Evolutionary conservation across 1,284 basidiomycete species (phyloP).

Genomic region (Golubevia pallescens): DNA sequence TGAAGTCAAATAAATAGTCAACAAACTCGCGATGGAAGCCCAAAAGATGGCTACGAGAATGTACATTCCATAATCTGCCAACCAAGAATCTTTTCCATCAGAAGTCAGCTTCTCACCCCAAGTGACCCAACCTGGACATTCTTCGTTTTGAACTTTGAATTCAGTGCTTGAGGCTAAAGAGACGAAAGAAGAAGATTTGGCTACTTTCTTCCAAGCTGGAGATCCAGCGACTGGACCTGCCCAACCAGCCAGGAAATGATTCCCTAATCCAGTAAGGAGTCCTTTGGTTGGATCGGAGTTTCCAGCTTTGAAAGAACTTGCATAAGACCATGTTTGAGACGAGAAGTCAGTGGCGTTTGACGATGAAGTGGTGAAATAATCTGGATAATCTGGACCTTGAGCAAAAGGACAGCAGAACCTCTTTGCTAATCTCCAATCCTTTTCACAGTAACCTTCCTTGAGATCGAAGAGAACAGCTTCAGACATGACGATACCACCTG

Average conservation of each 20-base stretch:
- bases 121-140: constrained; percentile 76
- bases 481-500: constrained; percentile 82
- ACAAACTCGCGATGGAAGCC: constrained; percentile 67
- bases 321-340: too few species aligned
- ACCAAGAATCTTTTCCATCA: constrained; percentile 50
- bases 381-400: constrained; percentile 26
- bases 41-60: constrained; percentile 65
- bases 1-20: constrained; percentile 86
- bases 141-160: too few species aligned
- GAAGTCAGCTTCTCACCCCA: constrained; percentile 68
- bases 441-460: constrained; percentile 85
- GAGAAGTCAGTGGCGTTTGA: background rate
- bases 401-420: constrained; percentile 76
- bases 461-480: constrained; percentile 92
- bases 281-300: constrained; percentile 16
- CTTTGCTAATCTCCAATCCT: constrained; percentile 76
- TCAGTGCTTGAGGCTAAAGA: too few species aligned
- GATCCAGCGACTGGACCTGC: constrained; percentile 44
- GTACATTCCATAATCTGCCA: constrained; percentile 77
- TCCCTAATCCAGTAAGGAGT: constrained; percentile 28
- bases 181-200: too few species aligned
- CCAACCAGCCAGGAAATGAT: constrained; percentile 40
- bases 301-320: too few species aligned
- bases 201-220: constrained; percentile 27
- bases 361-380: background rate